These are phyloP conservation scores for Colletotrichum euphorbiae DNA, from an alignment of 2,329 filamentous ascomycete species.

Conservation along the genomic window DNA sequence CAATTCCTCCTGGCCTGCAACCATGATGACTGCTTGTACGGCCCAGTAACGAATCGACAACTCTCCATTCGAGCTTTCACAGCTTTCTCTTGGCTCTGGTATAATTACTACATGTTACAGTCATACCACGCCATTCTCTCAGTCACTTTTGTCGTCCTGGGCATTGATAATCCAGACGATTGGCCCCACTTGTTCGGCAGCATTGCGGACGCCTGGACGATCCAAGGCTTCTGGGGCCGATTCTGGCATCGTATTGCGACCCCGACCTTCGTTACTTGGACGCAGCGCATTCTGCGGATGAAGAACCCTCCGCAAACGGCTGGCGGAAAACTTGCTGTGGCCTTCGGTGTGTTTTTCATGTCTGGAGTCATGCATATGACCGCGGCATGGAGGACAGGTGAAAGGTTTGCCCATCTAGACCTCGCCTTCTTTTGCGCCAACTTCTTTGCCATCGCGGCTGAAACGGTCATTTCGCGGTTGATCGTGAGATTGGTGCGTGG, in stretches of 20 bases:
- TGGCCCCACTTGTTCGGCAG: slow-evolving; percentile 1
- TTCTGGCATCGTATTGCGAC: slow-evolving; percentile 22
- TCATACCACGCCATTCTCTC: neutral
- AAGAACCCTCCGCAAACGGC: neutral
- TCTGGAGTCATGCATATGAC: slow-evolving; percentile 60
- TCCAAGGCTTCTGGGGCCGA: neutral
- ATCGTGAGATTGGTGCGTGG: neutral
- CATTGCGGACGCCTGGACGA: neutral
- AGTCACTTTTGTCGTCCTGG: neutral
- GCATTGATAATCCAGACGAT: neutral
- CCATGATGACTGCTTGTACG: neutral
- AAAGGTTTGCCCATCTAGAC: neutral
- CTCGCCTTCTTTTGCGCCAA: slow-evolving; percentile 1
- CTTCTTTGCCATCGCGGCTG: slow-evolving; percentile 1
- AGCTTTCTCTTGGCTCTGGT: neutral
- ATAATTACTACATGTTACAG: neutral
- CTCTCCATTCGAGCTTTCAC: neutral
- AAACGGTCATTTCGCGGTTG: neutral
- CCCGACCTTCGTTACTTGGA: slow-evolving; percentile 9
- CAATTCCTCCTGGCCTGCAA: neutral
- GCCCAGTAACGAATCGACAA: neutral
- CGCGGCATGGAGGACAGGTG: slow-evolving; percentile 14
- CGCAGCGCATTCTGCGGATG: neutral
- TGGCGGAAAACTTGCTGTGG: neutral
- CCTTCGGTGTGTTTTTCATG: slow-evolving; percentile 36